Evolutionary conservation across 108 stramenopile genomes (phyloP).

Genomic region (Schizochytrium sp.): DNA sequence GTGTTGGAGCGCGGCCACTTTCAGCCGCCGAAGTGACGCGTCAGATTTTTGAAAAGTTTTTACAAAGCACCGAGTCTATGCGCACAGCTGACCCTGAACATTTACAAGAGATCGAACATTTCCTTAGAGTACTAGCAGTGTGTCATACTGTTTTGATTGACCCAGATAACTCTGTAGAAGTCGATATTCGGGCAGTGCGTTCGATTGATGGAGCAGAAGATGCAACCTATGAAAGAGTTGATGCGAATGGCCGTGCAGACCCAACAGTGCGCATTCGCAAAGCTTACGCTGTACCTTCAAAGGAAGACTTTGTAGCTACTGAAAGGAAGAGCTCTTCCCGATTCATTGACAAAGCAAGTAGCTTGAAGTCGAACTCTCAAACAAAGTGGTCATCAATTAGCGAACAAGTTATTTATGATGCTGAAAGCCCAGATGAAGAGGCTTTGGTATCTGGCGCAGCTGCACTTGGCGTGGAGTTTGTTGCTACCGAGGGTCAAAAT

Average conservation of each 20-base stretch:
- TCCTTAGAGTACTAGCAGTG: conserved; percentile 80
- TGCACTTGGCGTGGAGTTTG: conserved; percentile 2
- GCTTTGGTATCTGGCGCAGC: conserved; percentile 58
- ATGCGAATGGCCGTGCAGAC: conserved; percentile 15
- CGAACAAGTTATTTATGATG: conserved; percentile 67
- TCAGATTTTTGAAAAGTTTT: neutral
- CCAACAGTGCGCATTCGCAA: conserved; percentile 28
- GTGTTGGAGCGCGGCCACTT: too few species aligned
- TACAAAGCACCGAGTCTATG: neutral
- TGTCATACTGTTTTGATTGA: conserved; percentile 72
- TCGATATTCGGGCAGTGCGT: conserved; percentile 12
- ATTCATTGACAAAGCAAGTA: conserved; percentile 54
- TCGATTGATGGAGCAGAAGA: neutral
- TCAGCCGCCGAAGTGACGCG: too few species aligned
- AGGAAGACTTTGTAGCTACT: conserved; percentile 53
- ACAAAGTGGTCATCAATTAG: conserved; percentile 63
- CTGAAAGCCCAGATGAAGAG: conserved; percentile 65
- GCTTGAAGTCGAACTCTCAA: conserved; percentile 71
- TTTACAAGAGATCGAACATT: neutral
- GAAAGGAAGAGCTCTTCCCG: neutral
- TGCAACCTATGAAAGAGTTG: neutral
- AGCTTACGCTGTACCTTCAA: neutral
- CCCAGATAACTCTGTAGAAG: conserved; percentile 19
- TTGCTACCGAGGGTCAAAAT: conserved; percentile 41
- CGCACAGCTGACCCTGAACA: neutral